Evolutionary conservation across 495 filamentous ascomycete species (phyloP).

Genomic region (Aspergillus bertholletiae): DNA sequence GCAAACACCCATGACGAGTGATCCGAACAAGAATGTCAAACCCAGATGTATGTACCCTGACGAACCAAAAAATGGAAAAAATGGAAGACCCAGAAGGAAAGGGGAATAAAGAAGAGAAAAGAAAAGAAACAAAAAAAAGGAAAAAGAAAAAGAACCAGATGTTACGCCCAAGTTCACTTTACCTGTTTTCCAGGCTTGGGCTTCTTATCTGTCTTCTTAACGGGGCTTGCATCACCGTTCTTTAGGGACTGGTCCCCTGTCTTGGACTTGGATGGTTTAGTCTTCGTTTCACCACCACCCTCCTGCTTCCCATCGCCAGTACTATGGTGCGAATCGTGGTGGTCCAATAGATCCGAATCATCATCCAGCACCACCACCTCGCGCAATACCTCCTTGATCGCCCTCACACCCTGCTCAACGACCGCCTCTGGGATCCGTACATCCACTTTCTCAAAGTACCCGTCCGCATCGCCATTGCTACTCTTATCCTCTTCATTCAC

Average conservation of each 20-base stretch:
- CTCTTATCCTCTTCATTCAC: slow-evolving; percentile 6
- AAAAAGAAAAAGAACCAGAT: not conserved
- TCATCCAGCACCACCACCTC: slow-evolving; percentile 48
- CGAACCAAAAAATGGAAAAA: not conserved
- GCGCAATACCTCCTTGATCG: slow-evolving; percentile 45
- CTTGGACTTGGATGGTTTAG: slow-evolving; percentile 4
- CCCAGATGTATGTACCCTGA: not conserved
- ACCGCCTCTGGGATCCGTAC: slow-evolving; percentile 39
- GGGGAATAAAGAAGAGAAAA: not conserved
- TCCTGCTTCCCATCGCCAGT: not conserved
- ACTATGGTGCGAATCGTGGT: not conserved
- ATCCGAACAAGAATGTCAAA: not conserved
- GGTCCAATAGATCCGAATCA: slow-evolving; percentile 34
- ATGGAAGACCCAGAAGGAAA: not conserved
- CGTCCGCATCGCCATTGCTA: slow-evolving; percentile 21
- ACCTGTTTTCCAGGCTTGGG: slow-evolving; percentile 21
- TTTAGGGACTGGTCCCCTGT: slow-evolving; percentile 6
- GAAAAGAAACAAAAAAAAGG: not conserved
- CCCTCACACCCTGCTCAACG: slow-evolving; percentile 43
- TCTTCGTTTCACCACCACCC: slow-evolving; percentile 3
- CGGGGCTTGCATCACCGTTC: slow-evolving; percentile 22
- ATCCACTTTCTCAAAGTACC: slow-evolving; percentile 36
- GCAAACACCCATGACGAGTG: not conserved
- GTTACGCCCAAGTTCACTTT: slow-evolving; percentile 11
- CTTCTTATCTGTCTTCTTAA: slow-evolving; percentile 28